Evolutionary conservation across 2,329 filamentous ascomycete species (phyloP), one percentile per base, ranked within the genome.

Genomic region (Calonectria pseudoturangicola): DNA sequence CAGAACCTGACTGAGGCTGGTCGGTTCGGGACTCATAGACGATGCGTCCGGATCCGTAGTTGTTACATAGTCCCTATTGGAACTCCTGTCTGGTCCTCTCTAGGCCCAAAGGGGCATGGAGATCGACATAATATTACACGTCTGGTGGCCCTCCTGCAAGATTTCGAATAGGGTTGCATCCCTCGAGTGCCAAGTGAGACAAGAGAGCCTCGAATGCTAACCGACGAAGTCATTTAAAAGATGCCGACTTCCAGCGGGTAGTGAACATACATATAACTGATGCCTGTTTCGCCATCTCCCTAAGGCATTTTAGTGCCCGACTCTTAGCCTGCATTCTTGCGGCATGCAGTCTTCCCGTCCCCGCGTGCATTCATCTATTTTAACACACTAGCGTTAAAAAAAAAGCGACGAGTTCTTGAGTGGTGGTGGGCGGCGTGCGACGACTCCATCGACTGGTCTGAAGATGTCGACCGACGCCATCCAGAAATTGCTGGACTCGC

Each of bases 401-500:
- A 56, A 64, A 54, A 36, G 41, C 27, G 43, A 39, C 21, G 9
- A 47, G 2, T 18, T 47, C 47, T 36, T 58, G 27, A 64, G 18
- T 13, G 25, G 10, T n/a, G 6, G 25, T 28, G 7, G 36, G 33
- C 27, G 36, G 67, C n/a, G n/a, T 33, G 30, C 9, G 5, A 33
- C 27, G 39, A 25, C 30, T 48, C 48, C 21, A 47, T 45, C 27
- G 12, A 33, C 25, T 12, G 1, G 47, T 41, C 27, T 69, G 45
- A 39, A 41, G 2, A 56, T 72, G 54, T 62, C 64, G 7, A 21
- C 62, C 3, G 56, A 67, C 15, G 63, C 56, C 9, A 60, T 73
- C 28, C 21, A 64, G 36, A 30, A 66, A 41, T 56, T 74, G 43
- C 68, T 74, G 3, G 62, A 65, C 0, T 63, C 73, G 2, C 68